Base-by-base conservation (phyloP, 768 basidiomycete genomes). In the Lentinula detonsa region DNA sequence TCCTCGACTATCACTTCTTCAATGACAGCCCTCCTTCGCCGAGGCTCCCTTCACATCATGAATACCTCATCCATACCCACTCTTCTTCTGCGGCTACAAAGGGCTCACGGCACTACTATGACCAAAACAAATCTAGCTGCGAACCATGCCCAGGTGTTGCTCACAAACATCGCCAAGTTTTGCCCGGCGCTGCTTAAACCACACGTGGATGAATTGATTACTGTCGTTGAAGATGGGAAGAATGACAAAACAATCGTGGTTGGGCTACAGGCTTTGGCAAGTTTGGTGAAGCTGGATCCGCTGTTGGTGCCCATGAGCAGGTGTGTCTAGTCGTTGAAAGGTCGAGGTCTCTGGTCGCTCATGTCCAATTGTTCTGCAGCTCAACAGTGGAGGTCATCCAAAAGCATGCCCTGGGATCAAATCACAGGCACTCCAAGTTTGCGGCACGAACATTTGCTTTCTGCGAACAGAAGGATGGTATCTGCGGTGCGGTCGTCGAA, bases 31-130 rank as follows among this genome's bases (percentile, higher is more conserved):
- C 73, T 98, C 64, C 74, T 96, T 43, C 89, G 88, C 35, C 83
- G 86, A 16, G 83, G 84, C 4, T 84, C 82, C 53, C 83, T 90
- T 54, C 84, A 86, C 52, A 78, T 95, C 65, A 65, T 96, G 69
- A 97, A 96, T 69, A 85, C 88, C 55, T 93, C 95, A 0, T 90
- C 89, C 0, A 81, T 98, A 16, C 86, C 95, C 1, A 86, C 86
- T 0, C 79, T 98, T 23, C 73, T 98, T 65, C 86, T 87, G 65
- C 84, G 86, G 28, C 66, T 88, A 5, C 82, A 83, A 57, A 85
- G 80, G 60, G 76, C 75, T 11, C 68, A 78, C 59, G 72, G 76
- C 21, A 71, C 73, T 23, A 70, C 74, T 31, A 70, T 73, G n/a
- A 61, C 61, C 15, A 55, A 61, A 16, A 57, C 54, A 53, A 66